Evolutionary conservation across 805 yeast genomes (phyloP), one percentile per base, ranked within the genome.

Genomic region (Grigorovia yakushimaensis): DNA sequence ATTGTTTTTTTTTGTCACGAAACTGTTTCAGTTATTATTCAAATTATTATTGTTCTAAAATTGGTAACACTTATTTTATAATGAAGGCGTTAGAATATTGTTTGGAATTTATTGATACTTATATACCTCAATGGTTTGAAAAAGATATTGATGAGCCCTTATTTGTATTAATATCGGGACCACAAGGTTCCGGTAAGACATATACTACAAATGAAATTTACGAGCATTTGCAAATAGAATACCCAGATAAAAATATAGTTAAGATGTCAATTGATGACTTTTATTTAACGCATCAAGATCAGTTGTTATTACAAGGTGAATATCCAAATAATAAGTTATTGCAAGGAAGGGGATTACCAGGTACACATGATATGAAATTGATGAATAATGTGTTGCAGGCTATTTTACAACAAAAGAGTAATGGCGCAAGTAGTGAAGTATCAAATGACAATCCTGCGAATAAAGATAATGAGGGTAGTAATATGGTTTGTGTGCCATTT

Each of bases 271-370:
- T 88, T 55, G 98, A 91, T 66, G 98, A 93, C 64, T 77, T 87
- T 49, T 91, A 91, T 61, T 67, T 86, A 38, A 78, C 86, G 0
- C 80, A 78, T 59, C 64, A 59, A 7, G 82, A 81, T 18, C 96
- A 88, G 58, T 50, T 48, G 22, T 49, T 51, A 30, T 58, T 88
- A 21, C 73, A 75, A 1, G 37, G 51, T 5, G 46, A 50, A 13
- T 65, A 69, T 49, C 59, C 69, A 0, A 72, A 65, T 13, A 85
- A 86, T 59, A 60, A 65, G 35, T 66, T 91, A 42, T 57, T 87
- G 17, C 75, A 72, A 49, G 95, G 95, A 2, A 69, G 98, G 22
- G 98, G 98, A 0, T 71, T 86, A 15, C 98, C 98, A 0, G 97
- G 97, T 0, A 91, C 98, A 0, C 98, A 91, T 62, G 97, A 91